A percentile compares a stretch with the other conserved stretches of the same genome.
phyloP scores from a whole-genome alignment of 345 rosid genomes.

The Noccaea bulbosa region DNA sequence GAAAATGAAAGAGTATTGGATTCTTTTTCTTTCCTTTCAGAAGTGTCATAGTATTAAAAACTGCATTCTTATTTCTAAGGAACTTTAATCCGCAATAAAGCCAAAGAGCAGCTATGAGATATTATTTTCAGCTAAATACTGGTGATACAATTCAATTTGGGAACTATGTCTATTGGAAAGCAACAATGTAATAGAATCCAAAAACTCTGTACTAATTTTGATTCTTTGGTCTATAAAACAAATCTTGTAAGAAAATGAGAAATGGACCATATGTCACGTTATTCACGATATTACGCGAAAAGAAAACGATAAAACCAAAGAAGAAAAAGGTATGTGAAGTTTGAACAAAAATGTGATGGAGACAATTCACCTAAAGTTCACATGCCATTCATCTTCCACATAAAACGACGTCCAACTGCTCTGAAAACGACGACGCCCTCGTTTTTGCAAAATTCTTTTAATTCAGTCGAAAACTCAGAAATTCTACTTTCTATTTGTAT shows the following conservation, averaged over 20 bases:
- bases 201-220: slow-evolving; percentile 4
- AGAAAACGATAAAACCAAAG: slow-evolving; percentile 30
- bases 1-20: neutral
- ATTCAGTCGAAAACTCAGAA: slow-evolving; percentile 3
- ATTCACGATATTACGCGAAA: slow-evolving; percentile 32
- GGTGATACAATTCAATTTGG: slow-evolving; percentile 34
- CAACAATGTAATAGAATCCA: slow-evolving; percentile 25
- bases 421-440: slow-evolving; percentile 30
- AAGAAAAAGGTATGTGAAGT: slow-evolving; percentile 11
- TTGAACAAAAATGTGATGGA: slow-evolving; percentile 14
- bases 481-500: neutral
- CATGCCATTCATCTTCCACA: slow-evolving; percentile 35
- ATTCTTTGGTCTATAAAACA: neutral
- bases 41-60: slow-evolving; percentile 1
- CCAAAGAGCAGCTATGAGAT: neutral
- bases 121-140: neutral
- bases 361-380: slow-evolving; percentile 40
- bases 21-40: slow-evolving; percentile 10
- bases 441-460: neutral
- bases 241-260: slow-evolving; percentile 14
- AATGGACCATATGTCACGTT: slow-evolving; percentile 41
- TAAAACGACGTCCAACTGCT: slow-evolving; percentile 44
- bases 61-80: neutral
- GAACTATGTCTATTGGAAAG: slow-evolving; percentile 22
- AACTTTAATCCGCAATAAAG: slow-evolving; percentile 13